These are phyloP conservation scores for Candida chauliodis DNA, from an alignment of 805 yeast genomes.

Conservation along the genomic window DNA sequence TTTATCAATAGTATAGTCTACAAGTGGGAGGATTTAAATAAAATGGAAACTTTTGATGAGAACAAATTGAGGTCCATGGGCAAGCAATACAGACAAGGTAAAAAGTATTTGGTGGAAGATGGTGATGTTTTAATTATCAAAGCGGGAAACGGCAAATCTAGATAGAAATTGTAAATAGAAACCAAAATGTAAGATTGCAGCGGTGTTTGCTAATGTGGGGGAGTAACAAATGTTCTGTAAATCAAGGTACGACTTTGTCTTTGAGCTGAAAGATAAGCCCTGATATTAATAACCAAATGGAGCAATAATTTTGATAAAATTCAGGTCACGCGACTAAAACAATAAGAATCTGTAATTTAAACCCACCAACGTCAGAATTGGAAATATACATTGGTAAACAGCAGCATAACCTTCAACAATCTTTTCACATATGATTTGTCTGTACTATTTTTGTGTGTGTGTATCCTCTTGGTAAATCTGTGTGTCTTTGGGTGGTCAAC, in stretches of 20 bases:
- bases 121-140: constrained; percentile 78
- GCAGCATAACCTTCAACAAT: neutral
- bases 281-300: neutral
- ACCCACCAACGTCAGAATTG: neutral
- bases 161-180: constrained; percentile 10
- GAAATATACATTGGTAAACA: no score
- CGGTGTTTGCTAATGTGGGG: no score
- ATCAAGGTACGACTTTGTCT: no score
- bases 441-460: no score
- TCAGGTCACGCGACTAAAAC: constrained; percentile 1
- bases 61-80: constrained; percentile 52
- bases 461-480: no score
- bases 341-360: neutral
- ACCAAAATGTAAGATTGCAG: neutral
- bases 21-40: constrained; percentile 56
- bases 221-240: no score
- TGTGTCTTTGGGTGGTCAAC: no score
- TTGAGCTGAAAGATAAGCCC: neutral
- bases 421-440: no score
- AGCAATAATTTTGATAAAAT: neutral
- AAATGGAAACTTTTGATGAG: constrained; percentile 41
- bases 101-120: constrained; percentile 74
- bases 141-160: constrained; percentile 59
- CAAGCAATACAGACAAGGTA: constrained; percentile 65
- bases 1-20: constrained; percentile 76